A percentile compares a stretch with the other conserved stretches of the same genome.
Evolutionary conservation across 2,329 filamentous ascomycete species (phyloP).

Genomic region (Clonostachys byssicola): DNA sequence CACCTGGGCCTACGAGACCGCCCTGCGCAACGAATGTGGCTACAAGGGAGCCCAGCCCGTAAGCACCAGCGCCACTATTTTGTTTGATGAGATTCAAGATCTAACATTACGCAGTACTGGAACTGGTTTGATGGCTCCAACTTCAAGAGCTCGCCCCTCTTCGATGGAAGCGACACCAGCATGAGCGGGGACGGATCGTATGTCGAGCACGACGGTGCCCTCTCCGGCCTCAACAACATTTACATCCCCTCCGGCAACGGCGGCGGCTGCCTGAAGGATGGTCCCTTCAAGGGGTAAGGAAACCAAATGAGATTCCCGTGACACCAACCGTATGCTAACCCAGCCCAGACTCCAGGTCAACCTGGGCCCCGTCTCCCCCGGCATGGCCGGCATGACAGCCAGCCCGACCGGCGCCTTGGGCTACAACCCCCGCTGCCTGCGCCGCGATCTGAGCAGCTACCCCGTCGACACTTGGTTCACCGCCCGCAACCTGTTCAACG

Average conservation of each 20-base stretch:
- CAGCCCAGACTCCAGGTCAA: slow-evolving; percentile 25
- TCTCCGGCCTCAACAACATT: slow-evolving; percentile 8
- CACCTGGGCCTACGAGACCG: background rate
- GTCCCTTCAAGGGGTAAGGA: slow-evolving; percentile 43
- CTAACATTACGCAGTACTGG: slow-evolving; percentile 31
- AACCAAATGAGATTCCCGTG: slow-evolving; percentile 8
- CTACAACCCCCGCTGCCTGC: slow-evolving; percentile 36
- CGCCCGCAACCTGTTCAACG: slow-evolving; percentile 4
- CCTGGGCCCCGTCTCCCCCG: slow-evolving; percentile 21
- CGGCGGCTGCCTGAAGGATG: slow-evolving; percentile 46
- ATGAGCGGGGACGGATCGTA: slow-evolving; percentile 40
- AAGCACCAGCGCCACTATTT: background rate
- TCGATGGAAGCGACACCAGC: slow-evolving; percentile 48
- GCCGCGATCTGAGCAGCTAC: slow-evolving; percentile 26
- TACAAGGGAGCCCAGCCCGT: slow-evolving; percentile 1
- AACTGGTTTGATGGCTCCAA: slow-evolving; percentile 45
- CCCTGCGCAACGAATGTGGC: slow-evolving; percentile 4
- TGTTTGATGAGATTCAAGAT: background rate
- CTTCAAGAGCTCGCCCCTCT: slow-evolving; percentile 42
- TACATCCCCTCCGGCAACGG: slow-evolving; percentile 42
- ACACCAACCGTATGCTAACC: slow-evolving; percentile 10
- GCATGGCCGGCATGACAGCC: slow-evolving; percentile 5
- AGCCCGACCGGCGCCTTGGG: slow-evolving; percentile 10
- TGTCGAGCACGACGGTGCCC: slow-evolving; percentile 9
- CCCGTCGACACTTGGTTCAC: slow-evolving; percentile 2